Percentiles rank a stretch among this genome's conserved stretches.
phyloP scores from a whole-genome alignment of 768 basidiomycete species.

The Auricularia sp. region DNA sequence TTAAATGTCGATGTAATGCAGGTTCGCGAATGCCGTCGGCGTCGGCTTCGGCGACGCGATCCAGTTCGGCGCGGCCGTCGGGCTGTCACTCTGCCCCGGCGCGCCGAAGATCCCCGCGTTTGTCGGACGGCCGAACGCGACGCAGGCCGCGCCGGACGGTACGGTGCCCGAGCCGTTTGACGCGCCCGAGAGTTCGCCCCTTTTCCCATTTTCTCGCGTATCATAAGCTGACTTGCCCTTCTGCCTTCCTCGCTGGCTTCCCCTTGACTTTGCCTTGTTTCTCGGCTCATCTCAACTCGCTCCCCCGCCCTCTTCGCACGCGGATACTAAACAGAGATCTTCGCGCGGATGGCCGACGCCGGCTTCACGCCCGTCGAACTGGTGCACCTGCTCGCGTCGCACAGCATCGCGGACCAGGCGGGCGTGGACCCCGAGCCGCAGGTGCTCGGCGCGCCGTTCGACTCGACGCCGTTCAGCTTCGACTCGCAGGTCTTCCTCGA shows the following conservation, averaged over 20 bases:
- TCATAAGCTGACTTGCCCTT: too few species aligned
- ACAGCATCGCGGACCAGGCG: slow-evolving; percentile 5
- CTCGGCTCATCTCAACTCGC: too few species aligned
- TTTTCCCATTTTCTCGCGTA: too few species aligned
- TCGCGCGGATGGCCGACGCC: slow-evolving; percentile 11
- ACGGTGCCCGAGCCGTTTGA: slow-evolving; percentile 17
- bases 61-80: slow-evolving; percentile 36
- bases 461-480: slow-evolving; percentile 33
- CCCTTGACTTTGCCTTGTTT: too few species aligned
- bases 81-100: slow-evolving; percentile 19
- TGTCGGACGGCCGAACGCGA: slow-evolving; percentile 18
- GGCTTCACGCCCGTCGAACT: slow-evolving; percentile 3
- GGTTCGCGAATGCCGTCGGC: too few species aligned
- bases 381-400: slow-evolving; percentile 14
- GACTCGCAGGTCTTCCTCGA: slow-evolving; percentile 33
- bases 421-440: too few species aligned
- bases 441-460: slow-evolving; percentile 30
- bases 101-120: too few species aligned
- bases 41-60: slow-evolving; percentile 18
- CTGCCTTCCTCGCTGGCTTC: too few species aligned
- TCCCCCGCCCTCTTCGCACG: too few species aligned
- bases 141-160: slow-evolving; percentile 12
- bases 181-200: slow-evolving; percentile 9
- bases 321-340: slow-evolving; percentile 2
- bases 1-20: too few species aligned